Base-by-base conservation (phyloP, 305 asterid genomes). In the Fraxinus greggii region DNA sequence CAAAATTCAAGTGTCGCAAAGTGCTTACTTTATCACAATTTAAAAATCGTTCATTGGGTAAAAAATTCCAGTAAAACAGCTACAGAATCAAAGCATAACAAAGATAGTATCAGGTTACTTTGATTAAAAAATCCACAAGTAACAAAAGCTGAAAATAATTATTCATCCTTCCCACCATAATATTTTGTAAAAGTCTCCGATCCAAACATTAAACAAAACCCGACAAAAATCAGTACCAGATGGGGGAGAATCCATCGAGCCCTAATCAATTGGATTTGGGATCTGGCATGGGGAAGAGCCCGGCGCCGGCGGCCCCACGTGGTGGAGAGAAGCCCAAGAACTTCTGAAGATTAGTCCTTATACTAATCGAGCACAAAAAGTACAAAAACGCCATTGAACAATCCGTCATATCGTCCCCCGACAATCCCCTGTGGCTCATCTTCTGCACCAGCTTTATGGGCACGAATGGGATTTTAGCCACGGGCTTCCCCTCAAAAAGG, bases 311-410 rank as follows among this genome's bases (percentile, higher is more conserved):
- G 78, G 99, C 97, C 21, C 98, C 99, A 83, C 99, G 95, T 0
- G 99, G 99, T 24, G 99, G 98, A 0, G 99, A 87, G 78, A 95
- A 95, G n/a, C 99, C 99, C 84, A 96, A 77, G 72, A 94, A 91
- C 91, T 96, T 96, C 97, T 96, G 98, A 82, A 96, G 85, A 83
- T 96, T 96, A 21, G 98, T 96, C 90, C 99, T 87, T 38, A 96
- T 93, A 82, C 99, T 93, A 75, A 96, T 89, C 67, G 99, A 96
- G 83, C 99, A 96, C 84, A 96, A 29, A 1, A 96, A 79, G 19
- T 96, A 96, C 90, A 96, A 69, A 84, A 96, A 96, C 33, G 98
- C 97, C 99, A 96, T 96, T 17, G 99, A 95, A 69, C 99, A 95
- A 90, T 95, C 99, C 67, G 99, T 95, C 99, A 93, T 91, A 78